Evolutionary conservation across 2,329 filamentous ascomycete species (phyloP).

Genomic region (Diaporthe citriasiana): DNA sequence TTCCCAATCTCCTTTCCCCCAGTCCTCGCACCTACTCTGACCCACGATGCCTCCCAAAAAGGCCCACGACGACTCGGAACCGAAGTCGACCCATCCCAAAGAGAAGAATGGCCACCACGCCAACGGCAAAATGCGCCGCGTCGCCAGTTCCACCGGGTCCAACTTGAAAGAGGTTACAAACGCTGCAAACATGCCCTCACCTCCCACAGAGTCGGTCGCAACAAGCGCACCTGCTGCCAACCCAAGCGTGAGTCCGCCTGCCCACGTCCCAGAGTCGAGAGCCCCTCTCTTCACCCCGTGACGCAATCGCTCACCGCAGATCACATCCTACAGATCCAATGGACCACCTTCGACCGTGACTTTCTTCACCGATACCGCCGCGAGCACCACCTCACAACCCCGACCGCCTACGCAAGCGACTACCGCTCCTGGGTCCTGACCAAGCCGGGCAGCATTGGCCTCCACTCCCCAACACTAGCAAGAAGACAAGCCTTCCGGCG

Average conservation of each 20-base stretch:
- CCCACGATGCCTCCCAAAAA: slow-evolving; percentile 58
- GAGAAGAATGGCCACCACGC: slow-evolving; percentile 60
- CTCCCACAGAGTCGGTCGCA: slow-evolving; percentile 47
- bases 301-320: slow-evolving; percentile 40
- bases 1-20: background rate
- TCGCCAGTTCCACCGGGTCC: slow-evolving; percentile 65
- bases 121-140: slow-evolving; percentile 69
- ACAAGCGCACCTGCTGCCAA: slow-evolving; percentile 36
- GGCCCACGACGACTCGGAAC: slow-evolving; percentile 59
- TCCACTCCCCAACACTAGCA: slow-evolving; percentile 82
- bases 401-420: slow-evolving; percentile 76
- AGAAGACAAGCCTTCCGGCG: slow-evolving; percentile 73
- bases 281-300: slow-evolving; percentile 13
- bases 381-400: slow-evolving; percentile 78
- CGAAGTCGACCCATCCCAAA: slow-evolving; percentile 57
- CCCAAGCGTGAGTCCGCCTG: slow-evolving; percentile 38
- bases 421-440: slow-evolving; percentile 74
- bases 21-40: slow-evolving; percentile 29
- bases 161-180: slow-evolving; percentile 62
- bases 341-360: slow-evolving; percentile 76
- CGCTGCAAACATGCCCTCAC: slow-evolving; percentile 49
- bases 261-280: background rate
- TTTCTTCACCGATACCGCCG: slow-evolving; percentile 83
- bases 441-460: slow-evolving; percentile 74
- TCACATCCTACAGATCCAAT: slow-evolving; percentile 65